phyloP scores from a whole-genome alignment of 352 stramenopile species.

The Globisporangium splendens region DNA sequence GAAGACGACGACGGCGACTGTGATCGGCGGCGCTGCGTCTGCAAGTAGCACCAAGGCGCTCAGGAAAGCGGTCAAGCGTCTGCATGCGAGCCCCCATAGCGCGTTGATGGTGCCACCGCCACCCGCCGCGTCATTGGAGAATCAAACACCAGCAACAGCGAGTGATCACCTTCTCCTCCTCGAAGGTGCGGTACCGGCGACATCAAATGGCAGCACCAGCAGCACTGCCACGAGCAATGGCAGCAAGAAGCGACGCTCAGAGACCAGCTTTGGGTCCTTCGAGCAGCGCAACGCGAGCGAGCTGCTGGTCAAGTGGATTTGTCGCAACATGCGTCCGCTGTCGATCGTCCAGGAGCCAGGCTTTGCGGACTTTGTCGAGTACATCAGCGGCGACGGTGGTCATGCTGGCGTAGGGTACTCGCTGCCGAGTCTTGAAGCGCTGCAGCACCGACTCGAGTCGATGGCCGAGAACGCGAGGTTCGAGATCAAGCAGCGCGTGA shows the following conservation, averaged over 20 bases:
- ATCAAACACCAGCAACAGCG: not conserved
- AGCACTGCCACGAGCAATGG: not conserved
- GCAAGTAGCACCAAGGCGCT: conserved; percentile 4
- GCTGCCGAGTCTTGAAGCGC: conserved; percentile 19
- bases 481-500: conserved; percentile 31
- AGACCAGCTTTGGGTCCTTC: conserved; percentile 6
- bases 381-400: conserved; percentile 14
- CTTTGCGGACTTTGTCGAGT: conserved; percentile 26
- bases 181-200: not conserved
- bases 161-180: not conserved
- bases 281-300: conserved; percentile 31
- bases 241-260: conserved; percentile 12
- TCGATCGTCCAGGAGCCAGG: conserved; percentile 28
- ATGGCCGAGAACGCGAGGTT: conserved; percentile 34
- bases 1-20: not conserved
- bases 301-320: conserved; percentile 37
- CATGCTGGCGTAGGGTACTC: conserved; percentile 10
- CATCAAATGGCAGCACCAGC: not conserved
- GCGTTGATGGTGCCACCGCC: not conserved
- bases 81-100: not conserved
- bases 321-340: conserved; percentile 28
- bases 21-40: too few relatives aligned
- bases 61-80: conserved; percentile 10
- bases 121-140: conserved; percentile 1
- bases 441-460: conserved; percentile 33